These are phyloP conservation scores for Xylariaceae sp. DNA, from an alignment of 2,329 filamentous ascomycete species.

Conservation along the genomic window DNA sequence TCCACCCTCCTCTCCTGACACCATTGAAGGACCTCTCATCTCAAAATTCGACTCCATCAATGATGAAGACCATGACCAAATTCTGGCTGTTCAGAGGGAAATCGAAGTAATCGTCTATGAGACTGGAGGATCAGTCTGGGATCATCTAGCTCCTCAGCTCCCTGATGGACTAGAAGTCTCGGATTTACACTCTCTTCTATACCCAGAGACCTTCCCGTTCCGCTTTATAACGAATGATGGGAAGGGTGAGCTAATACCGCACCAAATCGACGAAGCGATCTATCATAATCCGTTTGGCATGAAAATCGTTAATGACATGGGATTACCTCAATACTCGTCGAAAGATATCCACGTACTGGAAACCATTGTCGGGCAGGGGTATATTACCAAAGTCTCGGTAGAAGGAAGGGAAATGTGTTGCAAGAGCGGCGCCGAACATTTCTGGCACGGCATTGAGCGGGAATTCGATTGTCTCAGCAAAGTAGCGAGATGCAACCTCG, in stretches of 20 bases:
- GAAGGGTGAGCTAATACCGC: constrained; percentile 10
- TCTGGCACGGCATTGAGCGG: constrained; percentile 2
- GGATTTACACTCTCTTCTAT: constrained; percentile 12
- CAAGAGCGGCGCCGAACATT: constrained; percentile 3
- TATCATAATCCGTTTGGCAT: constrained; percentile 8
- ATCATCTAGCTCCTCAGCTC: constrained; percentile 7
- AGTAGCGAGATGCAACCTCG: constrained; percentile 3
- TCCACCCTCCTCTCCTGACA: constrained; percentile 5
- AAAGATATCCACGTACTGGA: constrained; percentile 11
- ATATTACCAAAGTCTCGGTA: constrained; percentile 12
- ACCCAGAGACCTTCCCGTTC: constrained; percentile 13
- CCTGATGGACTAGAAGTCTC: background rate
- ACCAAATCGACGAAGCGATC: background rate
- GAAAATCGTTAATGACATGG: constrained; percentile 11
- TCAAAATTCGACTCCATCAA: constrained; percentile 4
- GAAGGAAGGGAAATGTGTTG: constrained; percentile 13
- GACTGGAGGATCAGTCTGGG: constrained; percentile 9
- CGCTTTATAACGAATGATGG: constrained; percentile 15
- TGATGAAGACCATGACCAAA: constrained; percentile 3
- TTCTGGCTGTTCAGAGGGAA: constrained; percentile 2
- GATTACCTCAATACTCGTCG: constrained; percentile 14
- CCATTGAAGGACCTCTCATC: constrained; percentile 10
- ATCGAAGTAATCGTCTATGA: constrained; percentile 10
- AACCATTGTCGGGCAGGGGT: constrained; percentile 1
- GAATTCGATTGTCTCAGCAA: constrained; percentile 11